These are phyloP conservation scores for Ceratocystis cubensis DNA, from an alignment of 2,329 filamentous ascomycete species.

Conservation along the genomic window DNA sequence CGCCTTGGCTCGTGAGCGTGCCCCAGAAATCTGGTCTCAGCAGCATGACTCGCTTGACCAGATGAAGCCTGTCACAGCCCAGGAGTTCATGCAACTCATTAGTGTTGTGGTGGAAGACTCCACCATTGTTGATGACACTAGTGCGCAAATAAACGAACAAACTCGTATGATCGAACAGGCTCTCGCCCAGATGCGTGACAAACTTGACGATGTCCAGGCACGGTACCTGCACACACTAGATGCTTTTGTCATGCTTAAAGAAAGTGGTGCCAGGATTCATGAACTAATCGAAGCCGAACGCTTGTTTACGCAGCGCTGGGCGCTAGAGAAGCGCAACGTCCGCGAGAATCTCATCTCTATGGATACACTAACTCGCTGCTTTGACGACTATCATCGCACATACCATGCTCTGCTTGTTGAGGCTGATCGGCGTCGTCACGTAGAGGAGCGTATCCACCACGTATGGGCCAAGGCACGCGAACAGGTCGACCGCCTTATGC, in stretches of 20 bases:
- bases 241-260: constrained; percentile 54
- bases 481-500: constrained; percentile 61
- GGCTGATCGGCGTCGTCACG: constrained; percentile 58
- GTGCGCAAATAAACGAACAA: constrained; percentile 55
- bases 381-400: constrained; percentile 71
- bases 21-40: constrained; percentile 46
- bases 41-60: constrained; percentile 31
- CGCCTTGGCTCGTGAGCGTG: constrained; percentile 54
- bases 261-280: constrained; percentile 53
- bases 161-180: constrained; percentile 28
- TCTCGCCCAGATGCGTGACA: constrained; percentile 62
- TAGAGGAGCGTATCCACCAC: constrained; percentile 60
- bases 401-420: constrained; percentile 80
- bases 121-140: constrained; percentile 51
- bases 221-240: constrained; percentile 46
- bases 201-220: constrained; percentile 49
- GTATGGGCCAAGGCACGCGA: constrained; percentile 68
- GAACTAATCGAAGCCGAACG: constrained; percentile 51
- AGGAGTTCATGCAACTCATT: constrained; percentile 73
- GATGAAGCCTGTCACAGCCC: constrained; percentile 58
- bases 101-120: constrained; percentile 63
- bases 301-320: constrained; percentile 57
- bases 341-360: constrained; percentile 60
- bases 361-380: constrained; percentile 64
- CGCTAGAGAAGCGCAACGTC: constrained; percentile 59